phyloP scores from a whole-genome alignment of 2,329 filamentous ascomycete species.

The Paraphaeosphaeria minitans region DNA sequence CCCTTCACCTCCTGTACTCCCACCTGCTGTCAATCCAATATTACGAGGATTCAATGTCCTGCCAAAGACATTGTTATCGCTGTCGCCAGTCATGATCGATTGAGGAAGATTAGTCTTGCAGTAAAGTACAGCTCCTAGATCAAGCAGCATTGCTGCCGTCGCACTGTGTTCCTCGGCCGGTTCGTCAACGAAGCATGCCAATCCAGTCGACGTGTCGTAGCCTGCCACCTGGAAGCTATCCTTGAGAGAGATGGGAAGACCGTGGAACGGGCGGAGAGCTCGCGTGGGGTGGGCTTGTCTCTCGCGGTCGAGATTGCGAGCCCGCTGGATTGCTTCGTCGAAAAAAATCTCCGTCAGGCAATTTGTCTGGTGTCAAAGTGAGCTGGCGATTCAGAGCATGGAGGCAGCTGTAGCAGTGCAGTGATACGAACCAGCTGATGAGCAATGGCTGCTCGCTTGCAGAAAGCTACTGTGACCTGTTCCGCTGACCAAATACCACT shows the following conservation, averaged over 20 bases:
- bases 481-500: slow-evolving; percentile 52
- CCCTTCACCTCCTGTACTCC: slow-evolving; percentile 67
- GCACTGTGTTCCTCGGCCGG: slow-evolving; percentile 56
- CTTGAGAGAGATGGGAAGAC: slow-evolving; percentile 67
- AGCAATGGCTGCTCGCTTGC: slow-evolving; percentile 57
- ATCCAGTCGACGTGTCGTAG: slow-evolving; percentile 63
- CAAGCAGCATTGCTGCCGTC: slow-evolving; percentile 61
- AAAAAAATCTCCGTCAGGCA: slow-evolving; percentile 63
- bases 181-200: slow-evolving; percentile 63
- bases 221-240: slow-evolving; percentile 68
- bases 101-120: slow-evolving; percentile 71
- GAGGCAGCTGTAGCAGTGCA: not conserved
- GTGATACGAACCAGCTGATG: slow-evolving; percentile 54
- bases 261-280: slow-evolving; percentile 66
- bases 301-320: slow-evolving; percentile 56
- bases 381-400: not conserved
- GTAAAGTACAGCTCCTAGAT: slow-evolving; percentile 67
- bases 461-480: slow-evolving; percentile 57
- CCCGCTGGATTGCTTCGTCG: slow-evolving; percentile 54
- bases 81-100: slow-evolving; percentile 63
- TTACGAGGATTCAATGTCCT: slow-evolving; percentile 65
- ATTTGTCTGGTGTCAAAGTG: slow-evolving; percentile 52
- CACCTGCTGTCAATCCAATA: slow-evolving; percentile 62
- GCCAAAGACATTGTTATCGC: slow-evolving; percentile 67
- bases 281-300: slow-evolving; percentile 47